A percentile compares a stretch with the other conserved stretches of the same genome.
Evolutionary conservation across 2,329 filamentous ascomycete species (phyloP).

Genomic region (Xylariales sp.): DNA sequence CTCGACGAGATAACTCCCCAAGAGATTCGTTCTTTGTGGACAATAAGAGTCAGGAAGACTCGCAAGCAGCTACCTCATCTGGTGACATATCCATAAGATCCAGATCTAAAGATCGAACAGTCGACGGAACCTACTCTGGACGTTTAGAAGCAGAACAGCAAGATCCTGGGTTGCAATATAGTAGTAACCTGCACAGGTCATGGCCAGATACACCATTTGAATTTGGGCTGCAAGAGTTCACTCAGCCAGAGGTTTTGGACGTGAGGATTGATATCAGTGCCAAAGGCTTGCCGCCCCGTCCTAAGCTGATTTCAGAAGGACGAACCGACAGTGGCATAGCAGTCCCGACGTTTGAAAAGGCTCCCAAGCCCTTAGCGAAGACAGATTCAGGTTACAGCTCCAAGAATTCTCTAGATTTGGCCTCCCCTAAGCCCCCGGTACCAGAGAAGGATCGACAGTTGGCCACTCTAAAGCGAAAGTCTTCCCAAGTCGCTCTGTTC

Average conservation of each 20-base stretch:
- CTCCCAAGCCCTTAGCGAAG: conserved; percentile 45
- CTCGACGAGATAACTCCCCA: too few species aligned
- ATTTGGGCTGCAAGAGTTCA: conserved; percentile 22
- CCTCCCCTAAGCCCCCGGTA: conserved; percentile 28
- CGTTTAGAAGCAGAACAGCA: too few species aligned
- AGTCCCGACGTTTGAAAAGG: conserved; percentile 37
- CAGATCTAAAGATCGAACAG: too few species aligned
- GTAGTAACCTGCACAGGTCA: too few species aligned
- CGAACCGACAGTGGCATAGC: conserved; percentile 46
- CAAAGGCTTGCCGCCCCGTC: conserved; percentile 27
- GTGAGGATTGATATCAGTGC: conserved; percentile 35
- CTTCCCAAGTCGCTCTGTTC: background rate
- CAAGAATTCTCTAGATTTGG: conserved; percentile 52
- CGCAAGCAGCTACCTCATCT: too few species aligned
- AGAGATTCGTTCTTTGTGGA: too few species aligned
- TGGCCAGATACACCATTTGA: too few species aligned
- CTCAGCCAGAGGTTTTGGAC: conserved; percentile 18
- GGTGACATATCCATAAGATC: too few species aligned
- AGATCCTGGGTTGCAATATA: conserved; percentile 35
- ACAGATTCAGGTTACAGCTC: conserved; percentile 60
- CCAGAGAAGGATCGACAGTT: conserved; percentile 18
- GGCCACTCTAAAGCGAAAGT: conserved; percentile 9
- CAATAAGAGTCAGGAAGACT: too few species aligned
- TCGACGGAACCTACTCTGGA: too few species aligned
- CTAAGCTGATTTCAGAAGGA: conserved; percentile 13